Conservation (phyloP, 495 filamentous ascomycete species). For the Xylaria intraflava region DNA sequence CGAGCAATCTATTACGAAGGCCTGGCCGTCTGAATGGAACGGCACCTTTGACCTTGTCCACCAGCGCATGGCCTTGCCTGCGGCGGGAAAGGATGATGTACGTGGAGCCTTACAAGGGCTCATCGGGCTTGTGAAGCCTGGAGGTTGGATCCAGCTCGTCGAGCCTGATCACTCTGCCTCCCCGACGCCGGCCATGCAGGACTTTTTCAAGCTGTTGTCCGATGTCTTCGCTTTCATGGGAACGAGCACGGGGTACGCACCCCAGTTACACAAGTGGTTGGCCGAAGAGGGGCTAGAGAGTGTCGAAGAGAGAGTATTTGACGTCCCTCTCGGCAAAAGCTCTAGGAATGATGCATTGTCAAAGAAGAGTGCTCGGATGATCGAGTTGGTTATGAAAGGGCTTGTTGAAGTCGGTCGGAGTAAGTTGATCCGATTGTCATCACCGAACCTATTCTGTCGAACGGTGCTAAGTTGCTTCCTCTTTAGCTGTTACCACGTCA, state of each 20-base stretch:
- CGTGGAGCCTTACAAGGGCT: background rate
- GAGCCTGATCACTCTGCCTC: background rate
- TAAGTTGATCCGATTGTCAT: background rate
- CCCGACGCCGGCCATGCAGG: background rate
- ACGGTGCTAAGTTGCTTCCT: no score
- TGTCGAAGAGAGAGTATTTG: background rate
- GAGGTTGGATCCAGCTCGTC: constrained; percentile 3
- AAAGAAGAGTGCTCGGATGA: background rate
- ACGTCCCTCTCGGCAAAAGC: background rate
- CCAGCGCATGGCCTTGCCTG: constrained; percentile 2
- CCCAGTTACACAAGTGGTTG: background rate
- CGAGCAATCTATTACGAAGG: constrained; percentile 1
- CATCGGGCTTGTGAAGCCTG: background rate
- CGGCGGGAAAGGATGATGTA: background rate
- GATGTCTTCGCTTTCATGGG: background rate
- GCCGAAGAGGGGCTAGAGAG: background rate
- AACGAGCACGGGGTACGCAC: background rate
- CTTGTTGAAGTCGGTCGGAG: background rate
- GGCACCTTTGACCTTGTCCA: constrained; percentile 2
- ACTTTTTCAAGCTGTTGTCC: background rate
- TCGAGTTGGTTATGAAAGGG: background rate
- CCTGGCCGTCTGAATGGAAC: background rate
- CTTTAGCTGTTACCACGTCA: background rate
- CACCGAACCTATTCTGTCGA: background rate
- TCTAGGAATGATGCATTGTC: background rate